A percentile compares a stretch with the other conserved stretches of the same genome.
These are phyloP conservation scores for Aureobasidium sp. DNA, from an alignment of 2,329 filamentous ascomycete genomes.

Conservation along the genomic window DNA sequence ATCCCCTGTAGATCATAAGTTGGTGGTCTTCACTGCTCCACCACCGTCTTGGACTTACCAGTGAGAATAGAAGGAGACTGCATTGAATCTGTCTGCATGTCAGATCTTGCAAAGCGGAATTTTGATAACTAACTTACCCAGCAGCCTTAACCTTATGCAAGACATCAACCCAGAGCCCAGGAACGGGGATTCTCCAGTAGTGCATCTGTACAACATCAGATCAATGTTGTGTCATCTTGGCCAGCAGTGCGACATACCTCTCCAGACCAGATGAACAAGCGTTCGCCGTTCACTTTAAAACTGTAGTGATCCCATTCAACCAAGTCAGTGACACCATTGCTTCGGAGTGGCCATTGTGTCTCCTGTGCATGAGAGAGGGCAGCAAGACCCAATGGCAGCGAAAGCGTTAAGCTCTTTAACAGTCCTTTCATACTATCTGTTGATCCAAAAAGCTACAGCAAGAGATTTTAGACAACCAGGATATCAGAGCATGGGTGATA, in stretches of 20 bases:
- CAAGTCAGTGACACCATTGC: constrained; percentile 28
- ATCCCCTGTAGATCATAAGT: not conserved
- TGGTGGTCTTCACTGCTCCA: not conserved
- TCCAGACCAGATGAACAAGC: constrained; percentile 46
- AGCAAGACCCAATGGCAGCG: not conserved
- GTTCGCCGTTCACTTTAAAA: constrained; percentile 43
- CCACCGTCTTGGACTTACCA: not conserved
- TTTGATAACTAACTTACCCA: constrained; percentile 21
- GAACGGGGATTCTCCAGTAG: constrained; percentile 45
- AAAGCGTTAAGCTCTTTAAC: not conserved
- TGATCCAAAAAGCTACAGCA: not conserved
- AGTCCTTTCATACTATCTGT: constrained; percentile 1
- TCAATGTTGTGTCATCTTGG: not conserved
- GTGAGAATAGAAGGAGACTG: constrained; percentile 24
- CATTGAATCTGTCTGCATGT: constrained; percentile 30
- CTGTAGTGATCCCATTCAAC: constrained; percentile 50
- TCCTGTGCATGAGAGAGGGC: constrained; percentile 1
- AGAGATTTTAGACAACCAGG: not conserved
- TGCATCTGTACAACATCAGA: constrained; percentile 31
- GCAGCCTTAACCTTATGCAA: constrained; percentile 46
- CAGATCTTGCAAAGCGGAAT: not conserved
- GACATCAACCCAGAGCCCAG: constrained; percentile 43
- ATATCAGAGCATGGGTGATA: not conserved
- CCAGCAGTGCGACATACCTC: constrained; percentile 24
- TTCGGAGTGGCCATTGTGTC: constrained; percentile 12